A percentile compares a stretch with the other conserved stretches of the same genome.
Conservation (phyloP, 805 yeast genomes). For the Zygoascus bituminiphila region DNA sequence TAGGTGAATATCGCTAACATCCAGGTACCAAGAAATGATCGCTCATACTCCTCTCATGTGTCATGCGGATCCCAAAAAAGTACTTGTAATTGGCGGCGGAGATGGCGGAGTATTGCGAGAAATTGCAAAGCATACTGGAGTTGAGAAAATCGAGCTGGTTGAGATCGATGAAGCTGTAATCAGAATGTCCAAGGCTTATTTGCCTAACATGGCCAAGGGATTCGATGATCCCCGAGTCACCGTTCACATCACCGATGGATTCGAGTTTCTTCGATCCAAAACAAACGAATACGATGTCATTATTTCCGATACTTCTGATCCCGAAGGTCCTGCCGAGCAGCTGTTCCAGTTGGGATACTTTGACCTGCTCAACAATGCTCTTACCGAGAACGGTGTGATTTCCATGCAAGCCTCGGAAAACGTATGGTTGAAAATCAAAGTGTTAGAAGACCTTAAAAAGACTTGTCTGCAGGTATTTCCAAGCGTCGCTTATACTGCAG, state of each 20-base stretch:
- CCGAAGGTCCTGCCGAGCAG: conserved; percentile 96
- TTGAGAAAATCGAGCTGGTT: conserved; percentile 76
- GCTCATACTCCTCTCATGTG: conserved; percentile 86
- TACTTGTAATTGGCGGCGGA: conserved; percentile 95
- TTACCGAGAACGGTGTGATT: conserved; percentile 87
- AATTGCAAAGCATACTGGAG: conserved; percentile 76
- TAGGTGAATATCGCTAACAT: background rate
- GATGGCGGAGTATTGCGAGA: conserved; percentile 98
- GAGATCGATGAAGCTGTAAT: conserved; percentile 95
- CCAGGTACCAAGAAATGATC: conserved; percentile 89
- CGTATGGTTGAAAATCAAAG: conserved; percentile 82
- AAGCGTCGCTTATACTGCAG: conserved; percentile 78
- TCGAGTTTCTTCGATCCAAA: conserved; percentile 80
- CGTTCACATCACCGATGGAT: conserved; percentile 95
- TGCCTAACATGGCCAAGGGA: conserved; percentile 81
- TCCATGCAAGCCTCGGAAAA: conserved; percentile 80
- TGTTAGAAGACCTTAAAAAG: conserved; percentile 68
- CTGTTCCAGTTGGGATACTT: conserved; percentile 91
- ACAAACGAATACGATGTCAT: conserved; percentile 87
- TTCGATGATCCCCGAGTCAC: conserved; percentile 82
- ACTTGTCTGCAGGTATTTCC: conserved; percentile 84
- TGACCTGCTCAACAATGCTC: conserved; percentile 73
- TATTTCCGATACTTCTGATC: conserved; percentile 95
- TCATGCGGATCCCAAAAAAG: conserved; percentile 90
- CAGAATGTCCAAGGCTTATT: conserved; percentile 72